Percentiles rank a stretch among this genome's conserved stretches.
Evolutionary conservation across 2,329 filamentous ascomycete species (phyloP).

Genomic region (Cadophora luteo-olivacea): DNA sequence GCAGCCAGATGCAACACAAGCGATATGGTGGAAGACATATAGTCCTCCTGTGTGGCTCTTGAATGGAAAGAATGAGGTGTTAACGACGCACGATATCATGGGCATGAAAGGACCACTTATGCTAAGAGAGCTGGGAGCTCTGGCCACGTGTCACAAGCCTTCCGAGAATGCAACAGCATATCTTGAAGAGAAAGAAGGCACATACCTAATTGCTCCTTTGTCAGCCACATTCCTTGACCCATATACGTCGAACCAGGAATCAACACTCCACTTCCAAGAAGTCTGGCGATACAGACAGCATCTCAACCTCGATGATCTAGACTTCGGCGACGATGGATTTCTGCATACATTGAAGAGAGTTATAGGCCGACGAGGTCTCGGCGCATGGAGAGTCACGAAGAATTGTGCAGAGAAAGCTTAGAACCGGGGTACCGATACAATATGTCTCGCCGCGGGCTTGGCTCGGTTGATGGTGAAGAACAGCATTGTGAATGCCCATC

Average conservation of each 20-base stretch:
- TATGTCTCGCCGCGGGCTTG: neutral
- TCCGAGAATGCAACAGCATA: constrained; percentile 60
- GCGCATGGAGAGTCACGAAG: constrained; percentile 68
- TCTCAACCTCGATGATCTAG: constrained; percentile 80
- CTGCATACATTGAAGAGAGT: constrained; percentile 74
- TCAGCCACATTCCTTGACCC: constrained; percentile 74
- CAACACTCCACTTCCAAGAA: constrained; percentile 68
- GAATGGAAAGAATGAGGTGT: constrained; percentile 74
- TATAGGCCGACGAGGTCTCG: constrained; percentile 66
- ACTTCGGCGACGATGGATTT: constrained; percentile 78
- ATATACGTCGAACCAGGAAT: constrained; percentile 52
- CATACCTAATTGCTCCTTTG: constrained; percentile 75
- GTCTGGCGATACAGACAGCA: constrained; percentile 73
- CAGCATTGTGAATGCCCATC: neutral
- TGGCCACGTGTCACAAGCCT: constrained; percentile 67
- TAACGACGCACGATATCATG: constrained; percentile 78
- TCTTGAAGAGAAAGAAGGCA: constrained; percentile 67
- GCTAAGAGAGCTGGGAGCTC: constrained; percentile 61
- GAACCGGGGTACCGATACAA: neutral
- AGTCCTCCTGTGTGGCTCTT: constrained; percentile 82
- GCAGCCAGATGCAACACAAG: constrained; percentile 69
- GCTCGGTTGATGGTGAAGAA: neutral
- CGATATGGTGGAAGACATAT: constrained; percentile 85
- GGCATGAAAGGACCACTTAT: constrained; percentile 68
- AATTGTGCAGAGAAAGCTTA: constrained; percentile 29